A percentile compares a stretch with the other conserved stretches of the same genome.
Evolutionary conservation across 495 filamentous ascomycete species (phyloP).

Genomic region (Amphirosellinia nigrospora): DNA sequence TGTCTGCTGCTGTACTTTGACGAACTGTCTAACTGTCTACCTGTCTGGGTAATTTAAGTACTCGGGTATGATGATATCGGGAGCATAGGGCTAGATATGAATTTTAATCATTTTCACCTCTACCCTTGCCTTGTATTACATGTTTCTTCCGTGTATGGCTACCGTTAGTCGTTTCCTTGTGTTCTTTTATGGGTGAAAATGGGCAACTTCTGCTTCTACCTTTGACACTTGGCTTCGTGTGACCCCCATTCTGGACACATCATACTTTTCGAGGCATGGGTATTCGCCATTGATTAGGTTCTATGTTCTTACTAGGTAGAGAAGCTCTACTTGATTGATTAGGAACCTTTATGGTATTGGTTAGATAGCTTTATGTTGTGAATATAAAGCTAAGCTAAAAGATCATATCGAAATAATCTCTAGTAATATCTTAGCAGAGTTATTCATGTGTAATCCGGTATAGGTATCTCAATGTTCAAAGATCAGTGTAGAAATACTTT

Average conservation of each 20-base stretch:
- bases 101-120: constrained; percentile 11
- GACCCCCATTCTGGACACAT: not conserved
- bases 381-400: too few species aligned
- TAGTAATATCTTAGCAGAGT: too few species aligned
- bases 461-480: too few species aligned
- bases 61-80: not conserved
- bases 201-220: not conserved
- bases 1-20: not conserved
- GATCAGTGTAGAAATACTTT: too few species aligned
- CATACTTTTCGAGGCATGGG: constrained; percentile 11
- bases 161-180: not conserved
- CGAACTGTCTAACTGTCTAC: not conserved
- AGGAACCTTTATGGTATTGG: too few species aligned
- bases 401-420: too few species aligned
- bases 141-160: not conserved
- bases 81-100: not conserved
- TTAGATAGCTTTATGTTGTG: too few species aligned
- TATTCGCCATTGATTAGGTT: not conserved
- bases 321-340: too few species aligned
- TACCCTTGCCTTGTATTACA: not conserved
- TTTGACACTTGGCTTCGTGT: not conserved
- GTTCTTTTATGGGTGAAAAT: not conserved
- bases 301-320: not conserved
- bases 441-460: too few species aligned
- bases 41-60: not conserved